phyloP scores from a whole-genome alignment of 495 filamentous ascomycete genomes.

The Tuber calosporum region DNA sequence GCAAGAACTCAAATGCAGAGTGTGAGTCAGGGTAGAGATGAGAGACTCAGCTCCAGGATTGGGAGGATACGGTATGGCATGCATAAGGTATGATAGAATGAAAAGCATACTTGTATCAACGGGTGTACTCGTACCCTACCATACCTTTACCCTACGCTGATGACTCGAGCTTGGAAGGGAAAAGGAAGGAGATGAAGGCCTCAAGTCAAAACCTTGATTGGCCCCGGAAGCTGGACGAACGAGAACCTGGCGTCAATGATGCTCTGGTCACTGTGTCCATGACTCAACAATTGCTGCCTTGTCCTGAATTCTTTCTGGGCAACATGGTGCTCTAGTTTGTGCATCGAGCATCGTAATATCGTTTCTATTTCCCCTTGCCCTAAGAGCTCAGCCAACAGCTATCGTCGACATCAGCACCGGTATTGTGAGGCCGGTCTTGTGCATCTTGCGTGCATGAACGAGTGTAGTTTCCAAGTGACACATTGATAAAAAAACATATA shows the following conservation, averaged over 20 bases:
- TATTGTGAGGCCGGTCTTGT: neutral
- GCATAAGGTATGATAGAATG: neutral
- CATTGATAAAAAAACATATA: neutral
- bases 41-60: neutral
- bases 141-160: neutral
- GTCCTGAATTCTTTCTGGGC: neutral
- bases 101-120: neutral
- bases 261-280: neutral
- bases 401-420: neutral
- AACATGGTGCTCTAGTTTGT: neutral
- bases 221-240: neutral
- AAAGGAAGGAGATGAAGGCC: neutral
- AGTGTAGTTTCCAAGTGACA: neutral
- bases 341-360: neutral
- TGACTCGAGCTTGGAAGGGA: neutral
- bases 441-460: neutral
- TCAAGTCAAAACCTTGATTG: neutral
- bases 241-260: neutral
- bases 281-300: neutral
- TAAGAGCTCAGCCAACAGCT: neutral
- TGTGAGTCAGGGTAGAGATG: neutral
- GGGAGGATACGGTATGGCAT: neutral
- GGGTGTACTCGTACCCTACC: neutral
- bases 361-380: neutral
- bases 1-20: neutral